Percentiles rank a stretch among this genome's conserved stretches.
Conservation (phyloP, 176 grass and related monocot genomes). For the Paspalum notatum region DNA sequence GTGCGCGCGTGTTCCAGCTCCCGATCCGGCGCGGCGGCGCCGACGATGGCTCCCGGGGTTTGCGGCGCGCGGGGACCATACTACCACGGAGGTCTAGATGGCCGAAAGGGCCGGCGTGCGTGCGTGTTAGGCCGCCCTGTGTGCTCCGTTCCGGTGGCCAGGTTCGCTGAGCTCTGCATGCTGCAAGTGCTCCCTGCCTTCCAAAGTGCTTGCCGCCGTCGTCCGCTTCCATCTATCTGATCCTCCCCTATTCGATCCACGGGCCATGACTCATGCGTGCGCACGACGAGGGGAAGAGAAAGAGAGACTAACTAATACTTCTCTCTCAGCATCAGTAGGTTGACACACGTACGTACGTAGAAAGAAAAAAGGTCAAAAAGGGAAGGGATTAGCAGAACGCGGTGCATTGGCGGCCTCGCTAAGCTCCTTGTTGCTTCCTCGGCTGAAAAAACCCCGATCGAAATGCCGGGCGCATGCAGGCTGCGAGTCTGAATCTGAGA, state of each 20-base stretch:
- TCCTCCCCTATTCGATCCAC: too few species aligned
- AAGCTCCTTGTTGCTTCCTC: background rate
- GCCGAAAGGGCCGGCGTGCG: too few species aligned
- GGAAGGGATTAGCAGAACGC: background rate
- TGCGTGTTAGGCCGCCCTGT: too few species aligned
- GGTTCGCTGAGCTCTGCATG: background rate
- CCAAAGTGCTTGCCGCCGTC: conserved; percentile 30
- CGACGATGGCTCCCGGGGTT: too few species aligned
- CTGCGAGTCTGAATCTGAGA: conserved; percentile 11
- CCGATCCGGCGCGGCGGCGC: too few species aligned
- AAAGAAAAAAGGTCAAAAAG: background rate
- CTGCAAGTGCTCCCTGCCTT: conserved; percentile 24
- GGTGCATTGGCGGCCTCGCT: background rate
- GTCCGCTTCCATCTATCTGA: conserved; percentile 11
- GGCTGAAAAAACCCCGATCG: background rate
- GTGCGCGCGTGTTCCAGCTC: too few species aligned
- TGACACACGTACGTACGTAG: background rate
- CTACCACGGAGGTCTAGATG: too few species aligned
- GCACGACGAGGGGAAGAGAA: background rate
- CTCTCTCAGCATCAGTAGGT: background rate
- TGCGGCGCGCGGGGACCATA: too few species aligned
- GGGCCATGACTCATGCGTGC: background rate
- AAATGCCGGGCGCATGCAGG: background rate
- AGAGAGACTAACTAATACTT: background rate
- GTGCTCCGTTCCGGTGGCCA: background rate